Evolutionary conservation across 352 stramenopile genomes (phyloP), one percentile per base, ranked within the genome.

Genomic region (Phytopythium montanum): DNA sequence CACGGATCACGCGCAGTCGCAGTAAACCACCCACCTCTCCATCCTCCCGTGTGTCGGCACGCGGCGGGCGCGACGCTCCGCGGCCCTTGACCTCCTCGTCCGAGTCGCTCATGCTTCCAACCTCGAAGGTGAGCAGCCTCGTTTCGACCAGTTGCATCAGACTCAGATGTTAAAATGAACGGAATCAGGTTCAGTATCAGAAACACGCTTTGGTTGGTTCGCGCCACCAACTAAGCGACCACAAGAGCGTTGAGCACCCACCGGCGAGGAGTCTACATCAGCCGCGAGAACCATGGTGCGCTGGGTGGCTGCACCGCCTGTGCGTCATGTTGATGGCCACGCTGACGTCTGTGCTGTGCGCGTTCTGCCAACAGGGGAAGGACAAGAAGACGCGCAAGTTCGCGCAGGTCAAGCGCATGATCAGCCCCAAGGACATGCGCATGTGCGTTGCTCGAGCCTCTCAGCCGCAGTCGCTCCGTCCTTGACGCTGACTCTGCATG

Each of bases 381-480:
- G 88, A 96, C 59, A 99, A 99, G 82, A 99, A 99, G 73, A 99
- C 95, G 28, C 87, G 96, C 65, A 98, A 99, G 66, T 99, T 98
- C 73, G 97, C 97, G 45, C 85, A 97, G 48, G 88, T 97, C 39
- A 99, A 99, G 85, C 98, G 97, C 68, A 97, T 99, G 60, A 98
- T 99, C 60, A 98, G 90, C 69, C 94, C 96, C 46, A 99, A 98
- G 73, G 97, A 99, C 76, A 92, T 88, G 59, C 89, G 97, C 53
- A 96, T 99, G 67, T 98, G 95, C 68, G 90, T 53, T 28, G 10
- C 54, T 18, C 61, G 21, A 36, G 36, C 44, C 19, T 21, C 36
- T 16, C 16, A 31, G 51, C 42, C 18, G 12, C 34, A 31, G 52
- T 18, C 7, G 16, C 28, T 49, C 28, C 53, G 52, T 8, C 60